Conservation (phyloP, 352 stramenopile genomes). For the Globisporangium carolinianum region DNA sequence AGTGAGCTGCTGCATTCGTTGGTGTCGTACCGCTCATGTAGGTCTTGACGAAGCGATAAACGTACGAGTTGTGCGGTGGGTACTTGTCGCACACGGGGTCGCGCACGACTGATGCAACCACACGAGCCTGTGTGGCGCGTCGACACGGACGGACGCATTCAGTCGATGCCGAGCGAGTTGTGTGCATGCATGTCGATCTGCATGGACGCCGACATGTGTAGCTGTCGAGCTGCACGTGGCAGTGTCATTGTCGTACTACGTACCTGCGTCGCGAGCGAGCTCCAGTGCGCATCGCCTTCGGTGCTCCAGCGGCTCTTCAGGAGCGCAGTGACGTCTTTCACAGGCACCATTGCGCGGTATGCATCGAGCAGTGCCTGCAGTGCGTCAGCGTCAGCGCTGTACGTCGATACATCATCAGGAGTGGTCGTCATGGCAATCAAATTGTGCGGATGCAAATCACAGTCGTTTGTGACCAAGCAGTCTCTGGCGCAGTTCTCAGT, state of each 20-base stretch:
- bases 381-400: not conserved
- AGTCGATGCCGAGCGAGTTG: not conserved
- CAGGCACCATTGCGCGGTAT: conserved; percentile 61
- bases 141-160: no score
- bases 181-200: not conserved
- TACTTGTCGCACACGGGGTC: conserved; percentile 57
- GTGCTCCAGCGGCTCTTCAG: conserved; percentile 26
- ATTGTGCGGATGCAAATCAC: not conserved
- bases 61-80: conserved; percentile 50
- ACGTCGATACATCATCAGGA: no score
- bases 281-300: conserved; percentile 24
- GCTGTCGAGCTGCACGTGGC: no score
- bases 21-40: conserved; percentile 44
- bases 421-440: no score
- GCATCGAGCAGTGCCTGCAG: conserved; percentile 40
- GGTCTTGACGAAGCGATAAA: conserved; percentile 62
- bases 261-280: conserved; percentile 53
- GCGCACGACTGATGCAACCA: conserved; percentile 23
- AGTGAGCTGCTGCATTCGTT: not conserved
- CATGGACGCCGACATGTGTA: not conserved
- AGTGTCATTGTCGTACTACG: not conserved
- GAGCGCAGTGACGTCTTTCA: conserved; percentile 26
- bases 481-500: not conserved
- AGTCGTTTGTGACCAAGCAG: no score
- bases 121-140: no score